These are phyloP conservation scores for Nannochloris sp. DNA, from an alignment of 139 green algal species.

Conservation along the genomic window DNA sequence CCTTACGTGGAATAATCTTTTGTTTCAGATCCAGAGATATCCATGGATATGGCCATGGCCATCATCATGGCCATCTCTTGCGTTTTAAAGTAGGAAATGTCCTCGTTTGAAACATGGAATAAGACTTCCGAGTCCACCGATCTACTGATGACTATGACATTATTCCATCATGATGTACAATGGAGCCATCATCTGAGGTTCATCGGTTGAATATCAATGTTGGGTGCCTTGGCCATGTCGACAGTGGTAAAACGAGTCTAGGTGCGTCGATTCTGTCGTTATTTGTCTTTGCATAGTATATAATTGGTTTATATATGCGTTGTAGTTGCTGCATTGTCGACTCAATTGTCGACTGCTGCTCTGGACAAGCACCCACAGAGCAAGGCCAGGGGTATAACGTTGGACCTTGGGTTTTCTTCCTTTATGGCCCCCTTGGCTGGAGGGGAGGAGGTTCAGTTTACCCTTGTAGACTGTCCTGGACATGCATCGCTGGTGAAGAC, in stretches of 20 bases:
- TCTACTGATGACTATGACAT: too few species aligned
- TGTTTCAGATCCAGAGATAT: too few species aligned
- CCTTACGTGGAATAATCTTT: too few species aligned
- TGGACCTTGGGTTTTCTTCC: constrained; percentile 94
- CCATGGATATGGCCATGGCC: too few species aligned
- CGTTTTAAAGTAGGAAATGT: too few species aligned
- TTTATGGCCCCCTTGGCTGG: constrained; percentile 42
- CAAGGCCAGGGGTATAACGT: constrained; percentile 86
- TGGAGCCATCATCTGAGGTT: neutral
- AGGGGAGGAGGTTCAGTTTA: constrained; percentile 70
- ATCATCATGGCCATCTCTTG: too few species aligned
- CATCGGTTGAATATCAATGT: constrained; percentile 77
- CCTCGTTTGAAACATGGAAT: too few species aligned
- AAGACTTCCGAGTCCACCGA: too few species aligned
- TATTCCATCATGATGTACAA: neutral
- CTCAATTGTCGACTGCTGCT: constrained; percentile 80
- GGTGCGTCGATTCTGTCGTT: constrained; percentile 28
- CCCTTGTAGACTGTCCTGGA: constrained; percentile 94
- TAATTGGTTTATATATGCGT: neutral
- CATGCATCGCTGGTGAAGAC: constrained; percentile 93
- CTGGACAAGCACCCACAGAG: constrained; percentile 96
- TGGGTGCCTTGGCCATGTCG: constrained; percentile 88
- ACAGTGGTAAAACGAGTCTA: constrained; percentile 91
- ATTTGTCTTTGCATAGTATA: neutral
- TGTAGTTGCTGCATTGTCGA: constrained; percentile 81